Base-by-base conservation (phyloP, 1,284 basidiomycete genomes). In the Inonotus obliquus region DNA sequence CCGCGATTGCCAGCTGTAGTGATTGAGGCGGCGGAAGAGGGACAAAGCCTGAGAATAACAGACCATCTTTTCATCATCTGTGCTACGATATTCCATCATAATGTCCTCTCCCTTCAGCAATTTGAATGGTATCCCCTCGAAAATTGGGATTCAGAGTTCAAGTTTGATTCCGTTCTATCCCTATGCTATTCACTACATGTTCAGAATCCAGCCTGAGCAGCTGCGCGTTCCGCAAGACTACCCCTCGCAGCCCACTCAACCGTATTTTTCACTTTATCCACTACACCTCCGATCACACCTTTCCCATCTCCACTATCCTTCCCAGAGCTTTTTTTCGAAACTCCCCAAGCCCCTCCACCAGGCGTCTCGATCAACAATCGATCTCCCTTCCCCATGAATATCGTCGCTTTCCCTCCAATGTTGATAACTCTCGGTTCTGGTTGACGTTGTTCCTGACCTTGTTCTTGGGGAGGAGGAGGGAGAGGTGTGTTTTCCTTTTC, bases 321-420 rank as follows among this genome's bases (percentile, higher is more conserved):
- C 14, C 73, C 75, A 4, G 72, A n/a, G n/a, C n/a, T n/a, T n/a
- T n/a, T 74, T 52, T 79, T 76, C 11, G 77, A 69, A 13, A 68
- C 68, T 1, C 95, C 94, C 92, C 92, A 98, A 1, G 87, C 96
- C 2, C 96, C 96, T 4, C 92, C 96, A 1, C 96, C 96, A 0
- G 95, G 96, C 2, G 95, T 98, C 73, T 94, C 86, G 61, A 97
- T 87, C 60, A 91, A 67, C 61, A 96, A 75, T 48, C 81, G 77
- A 73, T 97, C 94, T 1, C 91, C 89, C 67, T 88, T 89, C 54
- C 89, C 91, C 86, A 95, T 94, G 74, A 83, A 84, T 49, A 95
- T 83, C 0, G 91, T 93, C 49, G 89, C 91, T 73, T 98, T 98
- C 7, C 95, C 94, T 19, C 95, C 94, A 45, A 98, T 85, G 70